A percentile compares a stretch with the other conserved stretches of the same genome.
These are phyloP conservation scores for Knoxia roxburghii DNA, from an alignment of 257 asterid genomes.

Conservation along the genomic window DNA sequence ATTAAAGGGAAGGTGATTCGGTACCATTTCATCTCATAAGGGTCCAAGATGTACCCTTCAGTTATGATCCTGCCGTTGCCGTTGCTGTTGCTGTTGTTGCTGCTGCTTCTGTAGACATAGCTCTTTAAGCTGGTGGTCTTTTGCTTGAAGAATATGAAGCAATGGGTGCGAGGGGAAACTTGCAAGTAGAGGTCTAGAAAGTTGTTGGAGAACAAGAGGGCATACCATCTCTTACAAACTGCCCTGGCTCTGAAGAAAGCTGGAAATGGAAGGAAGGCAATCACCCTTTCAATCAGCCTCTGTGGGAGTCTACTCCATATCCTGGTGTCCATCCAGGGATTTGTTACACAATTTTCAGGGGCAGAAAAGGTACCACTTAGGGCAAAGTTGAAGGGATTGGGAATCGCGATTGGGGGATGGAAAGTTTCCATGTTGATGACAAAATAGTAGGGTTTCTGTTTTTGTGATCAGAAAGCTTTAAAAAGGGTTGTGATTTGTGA, in stretches of 20 bases:
- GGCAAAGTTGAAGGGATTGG: conserved; percentile 41
- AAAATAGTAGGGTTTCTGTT: too few relatives aligned
- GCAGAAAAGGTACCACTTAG: neutral
- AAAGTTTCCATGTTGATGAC: conserved; percentile 55
- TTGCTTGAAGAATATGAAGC: conserved; percentile 80
- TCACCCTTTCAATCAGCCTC: conserved; percentile 55
- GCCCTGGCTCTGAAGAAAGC: conserved; percentile 75
- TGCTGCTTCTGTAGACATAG: conserved; percentile 35
- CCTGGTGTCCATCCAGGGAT: conserved; percentile 69
- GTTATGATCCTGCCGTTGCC: conserved; percentile 3
- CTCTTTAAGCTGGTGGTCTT: conserved; percentile 38
- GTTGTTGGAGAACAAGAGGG: conserved; percentile 52
- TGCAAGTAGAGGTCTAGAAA: conserved; percentile 68
- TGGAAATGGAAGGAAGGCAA: conserved; percentile 80
- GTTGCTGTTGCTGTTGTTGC: neutral
- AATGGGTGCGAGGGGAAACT: conserved; percentile 47
- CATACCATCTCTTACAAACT: conserved; percentile 84
- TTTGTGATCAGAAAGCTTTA: too few relatives aligned
- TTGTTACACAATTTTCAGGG: neutral
- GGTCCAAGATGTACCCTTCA: conserved; percentile 75
- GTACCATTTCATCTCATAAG: conserved; percentile 52
- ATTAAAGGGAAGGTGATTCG: conserved; percentile 50
- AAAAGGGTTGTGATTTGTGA: too few relatives aligned
- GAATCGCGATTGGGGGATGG: conserved; percentile 35
- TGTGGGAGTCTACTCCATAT: conserved; percentile 86